Evolutionary conservation across 139 green algal species (phyloP), one percentile per base, ranked within the genome.

Genomic region (Closterium sp.): DNA sequence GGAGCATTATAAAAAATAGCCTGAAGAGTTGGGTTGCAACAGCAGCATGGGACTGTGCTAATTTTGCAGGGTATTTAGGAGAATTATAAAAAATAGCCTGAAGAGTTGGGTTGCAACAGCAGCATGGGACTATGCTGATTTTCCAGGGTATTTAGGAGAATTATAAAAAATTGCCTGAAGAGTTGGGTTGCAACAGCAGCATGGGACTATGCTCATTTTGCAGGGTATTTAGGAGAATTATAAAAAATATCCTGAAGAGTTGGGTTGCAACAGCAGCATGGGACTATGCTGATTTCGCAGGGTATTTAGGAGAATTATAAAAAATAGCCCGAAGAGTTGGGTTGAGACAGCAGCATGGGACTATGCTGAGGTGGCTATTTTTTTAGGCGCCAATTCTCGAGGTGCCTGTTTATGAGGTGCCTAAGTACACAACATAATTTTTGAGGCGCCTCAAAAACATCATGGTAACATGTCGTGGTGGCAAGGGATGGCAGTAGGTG

Each of bases 401-500:
- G n/a, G n/a, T n/a, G n/a, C n/a, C n/a, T n/a, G n/a, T n/a, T n/a
- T n/a, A n/a, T n/a, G n/a, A n/a, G n/a, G n/a, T n/a, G n/a, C n/a
- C n/a, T n/a, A n/a, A n/a, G n/a, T n/a, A n/a, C n/a, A n/a, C n/a
- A n/a, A n/a, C n/a, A n/a, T n/a, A n/a, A n/a, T n/a, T n/a, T 19
- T 83, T 83, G 64, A n/a, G n/a, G n/a, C n/a, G n/a, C n/a, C n/a
- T n/a, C n/a, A n/a, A n/a, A n/a, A n/a, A n/a, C n/a, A n/a, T n/a
- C n/a, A n/a, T n/a, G n/a, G n/a, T n/a, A 98, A 94, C 97, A 97
- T 0, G 93, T 89, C 94, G 98, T 97, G 1, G 96, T 95, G n/a
- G n/a, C n/a, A n/a, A n/a, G 28, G 96, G 97, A 19, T 97, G 86
- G 94, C 96, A 98, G 94, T 98, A 99, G 66, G 97, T 99, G 35